These are phyloP conservation scores for Penicillium oxalicum DNA, from an alignment of 2,329 filamentous ascomycete species.

Conservation along the genomic window DNA sequence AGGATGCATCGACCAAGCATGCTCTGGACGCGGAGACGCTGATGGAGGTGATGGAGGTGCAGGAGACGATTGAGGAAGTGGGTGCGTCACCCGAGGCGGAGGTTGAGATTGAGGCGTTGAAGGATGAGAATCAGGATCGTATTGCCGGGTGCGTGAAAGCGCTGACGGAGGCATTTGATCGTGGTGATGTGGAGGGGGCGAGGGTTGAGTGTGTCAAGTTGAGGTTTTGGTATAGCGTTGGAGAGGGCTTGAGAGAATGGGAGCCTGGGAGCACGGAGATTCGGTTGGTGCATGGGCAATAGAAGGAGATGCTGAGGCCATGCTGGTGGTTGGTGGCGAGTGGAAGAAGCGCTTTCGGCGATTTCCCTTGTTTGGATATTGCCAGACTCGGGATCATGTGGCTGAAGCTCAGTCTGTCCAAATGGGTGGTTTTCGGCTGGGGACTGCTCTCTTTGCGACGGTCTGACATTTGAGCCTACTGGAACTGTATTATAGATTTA, in stretches of 20 bases:
- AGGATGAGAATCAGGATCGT: constrained; percentile 60
- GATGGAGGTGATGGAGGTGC: constrained; percentile 78
- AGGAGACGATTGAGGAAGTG: constrained; percentile 67
- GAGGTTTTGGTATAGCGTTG: constrained; percentile 86
- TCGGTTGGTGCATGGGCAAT: constrained; percentile 44
- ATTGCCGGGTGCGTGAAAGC: constrained; percentile 57
- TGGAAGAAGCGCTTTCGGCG: no score
- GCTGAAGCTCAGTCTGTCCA: no score
- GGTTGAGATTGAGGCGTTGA: constrained; percentile 59
- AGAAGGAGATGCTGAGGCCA: not conserved
- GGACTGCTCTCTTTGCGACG: no score
- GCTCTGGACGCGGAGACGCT: constrained; percentile 66
- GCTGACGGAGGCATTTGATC: constrained; percentile 60
- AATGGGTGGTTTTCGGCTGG: no score
- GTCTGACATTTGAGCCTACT: no score
- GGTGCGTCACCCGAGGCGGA: constrained; percentile 46
- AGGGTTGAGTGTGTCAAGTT: constrained; percentile 67
- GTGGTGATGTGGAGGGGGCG: constrained; percentile 61
- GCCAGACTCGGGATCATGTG: no score
- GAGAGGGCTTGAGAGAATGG: constrained; percentile 75
- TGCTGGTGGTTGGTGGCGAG: not conserved
- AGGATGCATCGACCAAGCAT: constrained; percentile 67
- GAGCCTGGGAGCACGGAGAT: constrained; percentile 64
- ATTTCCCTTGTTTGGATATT: no score
- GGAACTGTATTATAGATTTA: no score